These are phyloP conservation scores for Entrophospora sp. DNA, from an alignment of 192 early-diverging fungal genomes.

Conservation along the genomic window DNA sequence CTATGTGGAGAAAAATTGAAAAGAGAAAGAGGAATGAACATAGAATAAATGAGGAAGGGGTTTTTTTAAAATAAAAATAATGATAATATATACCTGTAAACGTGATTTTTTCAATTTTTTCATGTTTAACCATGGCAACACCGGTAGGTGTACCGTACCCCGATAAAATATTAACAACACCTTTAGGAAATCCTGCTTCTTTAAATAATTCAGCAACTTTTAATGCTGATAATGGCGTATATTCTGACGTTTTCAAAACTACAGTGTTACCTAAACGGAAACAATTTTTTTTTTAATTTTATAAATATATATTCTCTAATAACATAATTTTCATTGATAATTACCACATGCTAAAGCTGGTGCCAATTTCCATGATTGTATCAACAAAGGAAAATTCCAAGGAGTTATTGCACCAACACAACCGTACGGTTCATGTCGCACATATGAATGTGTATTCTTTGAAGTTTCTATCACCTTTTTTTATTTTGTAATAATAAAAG, in stretches of 20 bases:
- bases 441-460: conserved; percentile 26
- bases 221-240: conserved; percentile 52
- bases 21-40: too few relatives aligned
- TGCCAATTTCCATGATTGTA: conserved; percentile 75
- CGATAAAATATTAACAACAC: conserved; percentile 82
- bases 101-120: conserved; percentile 56
- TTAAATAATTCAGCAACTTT: conserved; percentile 54
- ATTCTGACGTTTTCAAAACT: conserved; percentile 71
- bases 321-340: too few relatives aligned
- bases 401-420: conserved; percentile 73
- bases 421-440: conserved; percentile 55
- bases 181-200: conserved; percentile 66
- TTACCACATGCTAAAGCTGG: conserved; percentile 47
- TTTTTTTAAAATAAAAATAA: too few relatives aligned
- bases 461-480: background rate
- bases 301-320: too few relatives aligned
- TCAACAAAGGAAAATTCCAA: conserved; percentile 64
- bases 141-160: conserved; percentile 64
- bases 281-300: too few relatives aligned
- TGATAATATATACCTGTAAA: conserved; percentile 60
- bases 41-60: too few relatives aligned
- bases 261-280: too few relatives aligned
- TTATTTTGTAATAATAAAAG: background rate
- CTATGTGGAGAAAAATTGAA: conserved; percentile 24
- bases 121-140: conserved; percentile 59